phyloP scores from a whole-genome alignment of 768 basidiomycete species.

The Trametes gibbosa region DNA sequence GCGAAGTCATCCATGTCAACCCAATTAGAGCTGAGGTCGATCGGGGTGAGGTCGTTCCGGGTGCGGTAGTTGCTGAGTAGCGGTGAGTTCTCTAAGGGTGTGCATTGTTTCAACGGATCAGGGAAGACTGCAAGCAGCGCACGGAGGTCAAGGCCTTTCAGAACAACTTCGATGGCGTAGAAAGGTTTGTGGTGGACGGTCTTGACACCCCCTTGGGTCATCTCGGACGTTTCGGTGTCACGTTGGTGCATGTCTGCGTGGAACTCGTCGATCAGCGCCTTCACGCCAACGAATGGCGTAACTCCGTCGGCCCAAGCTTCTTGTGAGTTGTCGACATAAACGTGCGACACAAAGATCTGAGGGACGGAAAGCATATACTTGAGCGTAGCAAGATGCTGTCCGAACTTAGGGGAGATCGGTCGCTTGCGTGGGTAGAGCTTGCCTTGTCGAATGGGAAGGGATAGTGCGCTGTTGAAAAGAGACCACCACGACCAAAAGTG shows the following conservation, averaged over 20 bases:
- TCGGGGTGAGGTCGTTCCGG: slow-evolving; percentile 42
- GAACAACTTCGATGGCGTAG: slow-evolving; percentile 81
- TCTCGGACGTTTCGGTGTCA: slow-evolving; percentile 70
- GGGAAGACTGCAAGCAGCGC: slow-evolving; percentile 75
- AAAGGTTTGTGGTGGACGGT: slow-evolving; percentile 76
- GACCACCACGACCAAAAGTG: slow-evolving; percentile 94
- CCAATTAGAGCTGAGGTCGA: slow-evolving; percentile 58
- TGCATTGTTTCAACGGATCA: slow-evolving; percentile 60
- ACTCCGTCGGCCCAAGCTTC: slow-evolving; percentile 81
- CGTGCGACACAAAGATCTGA: slow-evolving; percentile 82
- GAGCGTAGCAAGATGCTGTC: slow-evolving; percentile 83
- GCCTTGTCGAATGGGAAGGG: slow-evolving; percentile 89
- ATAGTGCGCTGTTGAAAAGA: slow-evolving; percentile 74
- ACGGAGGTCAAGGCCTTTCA: slow-evolving; percentile 74
- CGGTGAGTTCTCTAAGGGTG: slow-evolving; percentile 43
- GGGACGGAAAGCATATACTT: slow-evolving; percentile 83
- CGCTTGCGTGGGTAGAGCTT: slow-evolving; percentile 66
- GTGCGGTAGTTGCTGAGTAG: slow-evolving; percentile 49
- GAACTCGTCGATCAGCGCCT: slow-evolving; percentile 76
- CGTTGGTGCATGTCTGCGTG: slow-evolving; percentile 92
- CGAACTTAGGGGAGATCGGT: slow-evolving; percentile 79
- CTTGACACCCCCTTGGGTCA: slow-evolving; percentile 57
- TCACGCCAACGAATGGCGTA: slow-evolving; percentile 80
- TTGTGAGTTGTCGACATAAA: slow-evolving; percentile 76
- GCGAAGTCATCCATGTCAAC: slow-evolving; percentile 74